Evolutionary conservation across 2,329 filamentous ascomycete genomes (phyloP), one percentile per base, ranked within the genome.

Genomic region (Sporothrix luriei): DNA sequence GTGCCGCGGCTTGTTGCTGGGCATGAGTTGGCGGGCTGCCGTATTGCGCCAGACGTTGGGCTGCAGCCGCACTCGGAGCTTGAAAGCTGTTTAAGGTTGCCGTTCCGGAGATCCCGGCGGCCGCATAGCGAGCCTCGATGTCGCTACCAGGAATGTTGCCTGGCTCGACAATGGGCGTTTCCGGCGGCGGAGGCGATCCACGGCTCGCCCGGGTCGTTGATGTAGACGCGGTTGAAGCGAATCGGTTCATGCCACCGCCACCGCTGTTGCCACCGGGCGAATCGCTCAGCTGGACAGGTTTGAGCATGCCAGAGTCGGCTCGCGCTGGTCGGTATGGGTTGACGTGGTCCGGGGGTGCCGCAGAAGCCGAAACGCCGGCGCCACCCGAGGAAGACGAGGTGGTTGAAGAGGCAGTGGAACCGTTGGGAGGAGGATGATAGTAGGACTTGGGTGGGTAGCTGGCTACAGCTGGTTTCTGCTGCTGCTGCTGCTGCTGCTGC

Each of bases 181-280:
- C 94, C 10, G 95, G 95, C 1, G 95, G 95, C 4, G 95, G 94
- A 5, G 95, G 95, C 38, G 94, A 98, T 55, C 95, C 95, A 74
- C 95, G 87, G 76, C 91, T 94, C 24, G 95, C 95, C 73, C 92
- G 89, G 2, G 94, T 97, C 0, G 95, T 99, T 2, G 94, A 97
- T 14, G 90, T 97, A 0, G 95, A 98, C 16, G 94, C 93, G 9
- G 92, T 97, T 2, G 94, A 97, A 13, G 85, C 84, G 73, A 89
- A 88, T 57, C 88, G 84, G 75, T 87, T 89, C 73, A 90, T 84
- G 40, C 82, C 69, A 52, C 65, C 61, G 51, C 51, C 59, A 38
- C 48, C 38, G 29, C 48, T 38, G 7, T 49, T 51, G 10, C 38
- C 21, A n/a, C 48, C 38, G 29, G 48, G 51, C 3, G 24, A 16